Conservation (phyloP, 2,329 filamentous ascomycete genomes). For the Cryoendolithus antarcticus region DNA sequence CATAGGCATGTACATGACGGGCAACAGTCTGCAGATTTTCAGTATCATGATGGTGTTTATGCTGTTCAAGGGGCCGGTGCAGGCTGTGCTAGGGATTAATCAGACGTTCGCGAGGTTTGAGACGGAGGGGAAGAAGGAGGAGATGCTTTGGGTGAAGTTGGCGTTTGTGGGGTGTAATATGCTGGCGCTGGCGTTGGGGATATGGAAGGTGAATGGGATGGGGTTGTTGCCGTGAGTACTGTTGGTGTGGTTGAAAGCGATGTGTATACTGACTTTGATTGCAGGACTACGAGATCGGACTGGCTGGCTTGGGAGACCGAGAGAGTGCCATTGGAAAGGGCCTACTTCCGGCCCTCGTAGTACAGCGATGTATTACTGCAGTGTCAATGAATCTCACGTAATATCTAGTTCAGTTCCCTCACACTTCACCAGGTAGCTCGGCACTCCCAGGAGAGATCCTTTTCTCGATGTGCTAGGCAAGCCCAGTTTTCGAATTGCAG, state of each 20-base stretch:
- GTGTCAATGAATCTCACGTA: too few species aligned
- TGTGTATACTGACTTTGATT: slow-evolving; percentile 11
- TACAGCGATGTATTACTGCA: too few species aligned
- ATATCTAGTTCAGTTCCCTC: too few species aligned
- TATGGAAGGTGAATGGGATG: slow-evolving; percentile 98
- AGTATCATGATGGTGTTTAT: slow-evolving; percentile 99
- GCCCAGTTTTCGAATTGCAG: too few species aligned
- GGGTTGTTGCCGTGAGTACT: slow-evolving; percentile 71
- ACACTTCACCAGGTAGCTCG: too few species aligned
- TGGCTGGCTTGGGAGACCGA: slow-evolving; percentile 93
- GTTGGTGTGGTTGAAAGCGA: background rate
- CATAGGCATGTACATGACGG: slow-evolving; percentile 99
- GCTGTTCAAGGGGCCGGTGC: slow-evolving; percentile 92
- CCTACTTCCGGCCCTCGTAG: slow-evolving; percentile 26
- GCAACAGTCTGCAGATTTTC: slow-evolving; percentile 96
- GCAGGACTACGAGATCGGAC: slow-evolving; percentile 83
- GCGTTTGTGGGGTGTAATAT: slow-evolving; percentile 83
- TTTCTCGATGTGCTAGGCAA: too few species aligned
- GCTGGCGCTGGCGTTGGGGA: slow-evolving; percentile 66
- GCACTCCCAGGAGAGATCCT: too few species aligned
- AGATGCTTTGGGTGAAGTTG: slow-evolving; percentile 71
- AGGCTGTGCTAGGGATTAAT: slow-evolving; percentile 71
- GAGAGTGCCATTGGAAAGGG: slow-evolving; percentile 54
- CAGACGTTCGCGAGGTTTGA: slow-evolving; percentile 86
- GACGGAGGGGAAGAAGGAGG: slow-evolving; percentile 59